These are phyloP conservation scores for Alternaria gansuensis DNA, from an alignment of 2,329 filamentous ascomycete species.

Conservation along the genomic window DNA sequence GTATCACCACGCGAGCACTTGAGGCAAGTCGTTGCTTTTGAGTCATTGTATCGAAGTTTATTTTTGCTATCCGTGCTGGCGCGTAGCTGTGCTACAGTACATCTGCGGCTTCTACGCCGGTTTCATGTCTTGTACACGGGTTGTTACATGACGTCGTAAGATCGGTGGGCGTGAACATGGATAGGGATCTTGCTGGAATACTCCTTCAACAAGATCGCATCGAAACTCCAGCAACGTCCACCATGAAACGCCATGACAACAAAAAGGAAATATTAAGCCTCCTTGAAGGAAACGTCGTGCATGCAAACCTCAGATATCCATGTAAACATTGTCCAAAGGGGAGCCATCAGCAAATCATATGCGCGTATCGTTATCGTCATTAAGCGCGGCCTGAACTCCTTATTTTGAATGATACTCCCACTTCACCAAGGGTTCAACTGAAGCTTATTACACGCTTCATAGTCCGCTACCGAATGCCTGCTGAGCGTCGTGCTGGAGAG, in stretches of 20 bases:
- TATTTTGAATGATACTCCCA: not conserved
- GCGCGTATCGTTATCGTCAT: not conserved
- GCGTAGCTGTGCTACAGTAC: conserved; percentile 3
- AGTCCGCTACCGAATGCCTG: conserved; percentile 31
- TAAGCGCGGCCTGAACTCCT: not conserved
- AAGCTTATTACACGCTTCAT: not conserved
- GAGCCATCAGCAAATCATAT: not conserved
- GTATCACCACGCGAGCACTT: conserved; percentile 8
- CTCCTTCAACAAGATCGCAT: conserved; percentile 4
- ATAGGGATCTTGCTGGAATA: conserved; percentile 10
- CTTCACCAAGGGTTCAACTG: not conserved
- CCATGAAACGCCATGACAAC: conserved; percentile 8
- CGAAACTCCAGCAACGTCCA: conserved; percentile 14
- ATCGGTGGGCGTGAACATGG: conserved; percentile 10
- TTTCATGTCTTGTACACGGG: not conserved
- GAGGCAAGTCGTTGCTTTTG: conserved; percentile 2
- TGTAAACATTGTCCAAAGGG: not conserved
- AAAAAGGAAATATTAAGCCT: not conserved
- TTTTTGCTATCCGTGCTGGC: not conserved
- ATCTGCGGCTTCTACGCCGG: not conserved
- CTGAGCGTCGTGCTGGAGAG: conserved; percentile 31
- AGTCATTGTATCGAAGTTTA: not conserved
- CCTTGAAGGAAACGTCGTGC: not conserved
- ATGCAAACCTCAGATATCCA: not conserved
- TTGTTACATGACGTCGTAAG: conserved; percentile 12